Percentiles rank a stretch among this genome's conserved stretches.
phyloP scores from a whole-genome alignment of 2,329 filamentous ascomycete genomes.

The Gaeumannomyces tritici region DNA sequence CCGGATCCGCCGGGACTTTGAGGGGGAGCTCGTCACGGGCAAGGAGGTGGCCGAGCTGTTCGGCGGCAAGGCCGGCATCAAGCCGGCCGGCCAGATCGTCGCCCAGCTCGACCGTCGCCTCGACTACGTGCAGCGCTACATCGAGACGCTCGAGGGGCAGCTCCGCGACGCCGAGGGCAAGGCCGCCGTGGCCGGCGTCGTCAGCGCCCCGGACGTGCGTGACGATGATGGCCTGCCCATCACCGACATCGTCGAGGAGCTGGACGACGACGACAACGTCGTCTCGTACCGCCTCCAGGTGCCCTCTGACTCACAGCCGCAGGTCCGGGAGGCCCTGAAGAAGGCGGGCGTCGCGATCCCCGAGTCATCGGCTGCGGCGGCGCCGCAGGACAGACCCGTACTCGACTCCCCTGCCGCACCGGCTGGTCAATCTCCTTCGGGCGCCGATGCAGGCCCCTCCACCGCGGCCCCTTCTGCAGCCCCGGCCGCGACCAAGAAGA shows the following conservation, averaged over 20 bases:
- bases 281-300: constrained; percentile 55
- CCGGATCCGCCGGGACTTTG: constrained; percentile 46
- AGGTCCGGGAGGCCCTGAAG: constrained; percentile 62
- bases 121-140: constrained; percentile 83
- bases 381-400: not conserved
- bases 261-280: constrained; percentile 85
- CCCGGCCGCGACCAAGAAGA: constrained; percentile 36
- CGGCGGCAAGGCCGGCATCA: constrained; percentile 28
- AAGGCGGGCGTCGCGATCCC: constrained; percentile 56
- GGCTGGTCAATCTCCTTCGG: not conserved
- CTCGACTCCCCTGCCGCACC: not conserved
- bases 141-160: constrained; percentile 63
- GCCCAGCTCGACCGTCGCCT: constrained; percentile 64
- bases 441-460: not conserved
- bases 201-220: constrained; percentile 49
- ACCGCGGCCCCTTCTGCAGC: not conserved
- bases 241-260: constrained; percentile 83
- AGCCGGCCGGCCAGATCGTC: constrained; percentile 53
- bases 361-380: not conserved
- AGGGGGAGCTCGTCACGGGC: constrained; percentile 52
- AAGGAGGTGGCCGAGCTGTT: constrained; percentile 43
- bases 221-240: constrained; percentile 61
- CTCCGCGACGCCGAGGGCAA: constrained; percentile 60
- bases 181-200: constrained; percentile 51
- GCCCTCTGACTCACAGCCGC: constrained; percentile 58